Conservation (phyloP, 2,329 filamentous ascomycete genomes). For the Xylariaceae sp. region DNA sequence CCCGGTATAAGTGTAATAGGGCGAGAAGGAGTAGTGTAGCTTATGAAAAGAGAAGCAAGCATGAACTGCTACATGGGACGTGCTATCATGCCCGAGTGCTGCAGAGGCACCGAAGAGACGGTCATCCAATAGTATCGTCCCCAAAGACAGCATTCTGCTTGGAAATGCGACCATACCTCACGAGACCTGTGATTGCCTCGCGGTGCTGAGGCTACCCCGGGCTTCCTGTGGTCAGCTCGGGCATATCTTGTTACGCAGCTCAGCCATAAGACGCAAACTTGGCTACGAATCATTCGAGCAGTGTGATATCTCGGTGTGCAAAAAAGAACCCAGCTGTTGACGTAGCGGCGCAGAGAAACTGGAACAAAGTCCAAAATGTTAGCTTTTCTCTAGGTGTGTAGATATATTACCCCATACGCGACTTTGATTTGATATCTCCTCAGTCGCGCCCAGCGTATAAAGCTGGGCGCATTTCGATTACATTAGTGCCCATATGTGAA, state of each 20-base stretch:
- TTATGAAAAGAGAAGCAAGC: too few relatives aligned
- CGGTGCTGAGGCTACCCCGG: not conserved
- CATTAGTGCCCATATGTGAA: too few relatives aligned
- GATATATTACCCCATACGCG: conserved; percentile 76
- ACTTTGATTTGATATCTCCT: conserved; percentile 83
- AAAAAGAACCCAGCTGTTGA: conserved; percentile 66
- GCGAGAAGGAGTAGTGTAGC: too few relatives aligned
- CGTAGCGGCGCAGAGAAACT: conserved; percentile 66
- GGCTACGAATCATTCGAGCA: conserved; percentile 42
- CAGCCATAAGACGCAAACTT: not conserved
- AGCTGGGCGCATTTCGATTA: conserved; percentile 3
- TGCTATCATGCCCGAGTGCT: too few relatives aligned
- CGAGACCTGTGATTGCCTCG: conserved; percentile 17
- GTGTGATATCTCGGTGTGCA: conserved; percentile 61
- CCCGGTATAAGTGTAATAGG: too few relatives aligned
- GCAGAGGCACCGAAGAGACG: too few relatives aligned
- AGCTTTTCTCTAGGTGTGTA: conserved; percentile 73
- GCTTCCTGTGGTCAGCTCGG: conserved; percentile 4
- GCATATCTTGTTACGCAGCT: not conserved
- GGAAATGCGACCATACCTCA: conserved; percentile 1
- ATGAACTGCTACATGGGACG: too few relatives aligned
- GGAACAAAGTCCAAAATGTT: conserved; percentile 72
- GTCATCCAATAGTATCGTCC: too few relatives aligned
- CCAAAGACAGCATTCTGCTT: too few relatives aligned
- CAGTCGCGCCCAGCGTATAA: conserved; percentile 66